Conservation (phyloP, 331 rosid species). For the Dryas integrifolia region DNA sequence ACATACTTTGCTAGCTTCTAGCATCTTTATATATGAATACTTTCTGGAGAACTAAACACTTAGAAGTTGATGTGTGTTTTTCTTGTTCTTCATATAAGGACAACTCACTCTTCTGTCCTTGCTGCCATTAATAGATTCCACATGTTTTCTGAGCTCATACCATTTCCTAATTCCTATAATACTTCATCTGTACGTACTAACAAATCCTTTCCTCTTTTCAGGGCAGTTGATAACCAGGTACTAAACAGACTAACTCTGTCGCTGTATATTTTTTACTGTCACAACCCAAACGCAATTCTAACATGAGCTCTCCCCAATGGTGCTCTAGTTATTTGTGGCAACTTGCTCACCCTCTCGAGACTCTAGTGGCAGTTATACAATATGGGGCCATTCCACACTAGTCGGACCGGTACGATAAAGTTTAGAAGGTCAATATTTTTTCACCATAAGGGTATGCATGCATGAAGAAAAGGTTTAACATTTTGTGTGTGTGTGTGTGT, state of each 20-base stretch:
- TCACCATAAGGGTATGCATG: neutral
- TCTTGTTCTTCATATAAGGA: neutral
- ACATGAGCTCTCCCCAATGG: neutral
- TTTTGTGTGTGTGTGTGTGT: neutral
- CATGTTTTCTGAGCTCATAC: neutral
- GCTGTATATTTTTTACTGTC: neutral
- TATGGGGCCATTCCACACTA: slow-evolving; percentile 41
- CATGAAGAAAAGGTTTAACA: neutral
- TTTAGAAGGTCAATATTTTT: too few species aligned
- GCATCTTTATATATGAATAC: too few species aligned
- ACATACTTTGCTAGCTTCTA: too few species aligned
- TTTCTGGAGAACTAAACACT: too few species aligned
- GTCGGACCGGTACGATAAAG: slow-evolving; percentile 35
- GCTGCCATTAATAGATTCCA: neutral
- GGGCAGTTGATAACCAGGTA: slow-evolving; percentile 43
- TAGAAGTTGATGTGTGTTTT: too few species aligned
- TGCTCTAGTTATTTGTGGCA: slow-evolving; percentile 31
- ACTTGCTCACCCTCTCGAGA: slow-evolving; percentile 38
- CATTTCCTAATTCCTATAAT: neutral
- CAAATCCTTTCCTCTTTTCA: slow-evolving; percentile 12
- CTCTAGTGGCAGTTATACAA: slow-evolving; percentile 15
- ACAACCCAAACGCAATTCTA: neutral
- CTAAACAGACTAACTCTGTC: neutral
- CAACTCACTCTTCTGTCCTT: neutral
- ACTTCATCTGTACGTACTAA: neutral